A percentile compares a stretch with the other conserved stretches of the same genome.
phyloP scores from a whole-genome alignment of 2,329 filamentous ascomycete species.

The Aspergillus sp. region DNA sequence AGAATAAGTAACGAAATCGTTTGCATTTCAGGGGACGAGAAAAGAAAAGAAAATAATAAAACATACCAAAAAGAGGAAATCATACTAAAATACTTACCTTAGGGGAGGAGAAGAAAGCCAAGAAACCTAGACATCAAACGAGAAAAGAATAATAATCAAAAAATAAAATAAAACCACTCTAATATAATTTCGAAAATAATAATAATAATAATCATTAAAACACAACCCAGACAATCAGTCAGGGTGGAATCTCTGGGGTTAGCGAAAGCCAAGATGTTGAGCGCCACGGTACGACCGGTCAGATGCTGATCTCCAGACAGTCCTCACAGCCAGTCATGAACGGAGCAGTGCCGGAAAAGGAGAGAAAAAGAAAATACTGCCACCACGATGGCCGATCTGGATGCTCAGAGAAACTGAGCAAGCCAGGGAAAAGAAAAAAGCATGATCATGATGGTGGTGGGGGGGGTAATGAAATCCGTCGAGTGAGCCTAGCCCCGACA shows the following conservation, averaged over 20 bases:
- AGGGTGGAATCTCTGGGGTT: slow-evolving; percentile 13
- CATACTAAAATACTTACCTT: too few species aligned
- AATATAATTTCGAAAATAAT: neutral
- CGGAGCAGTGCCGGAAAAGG: slow-evolving; percentile 6
- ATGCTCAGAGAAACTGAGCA: neutral
- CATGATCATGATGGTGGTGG: neutral
- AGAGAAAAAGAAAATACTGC: neutral
- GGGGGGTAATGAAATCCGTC: neutral
- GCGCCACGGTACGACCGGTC: slow-evolving; percentile 20
- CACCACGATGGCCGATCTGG: neutral
- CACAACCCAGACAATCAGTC: neutral
- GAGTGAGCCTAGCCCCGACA: neutral
- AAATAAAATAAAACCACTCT: neutral
- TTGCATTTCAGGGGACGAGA: too few species aligned
- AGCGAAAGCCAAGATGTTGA: slow-evolving; percentile 11
- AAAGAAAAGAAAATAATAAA: too few species aligned
- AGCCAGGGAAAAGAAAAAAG: neutral
- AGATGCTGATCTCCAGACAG: slow-evolving; percentile 19
- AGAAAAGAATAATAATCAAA: neutral
- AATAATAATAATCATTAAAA: neutral
- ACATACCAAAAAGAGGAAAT: too few species aligned
- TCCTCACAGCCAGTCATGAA: neutral
- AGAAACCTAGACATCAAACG: neutral
- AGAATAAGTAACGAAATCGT: neutral
- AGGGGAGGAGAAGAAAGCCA: neutral